phyloP scores from a whole-genome alignment of 805 yeast species.

The Spathaspora arborariae region DNA sequence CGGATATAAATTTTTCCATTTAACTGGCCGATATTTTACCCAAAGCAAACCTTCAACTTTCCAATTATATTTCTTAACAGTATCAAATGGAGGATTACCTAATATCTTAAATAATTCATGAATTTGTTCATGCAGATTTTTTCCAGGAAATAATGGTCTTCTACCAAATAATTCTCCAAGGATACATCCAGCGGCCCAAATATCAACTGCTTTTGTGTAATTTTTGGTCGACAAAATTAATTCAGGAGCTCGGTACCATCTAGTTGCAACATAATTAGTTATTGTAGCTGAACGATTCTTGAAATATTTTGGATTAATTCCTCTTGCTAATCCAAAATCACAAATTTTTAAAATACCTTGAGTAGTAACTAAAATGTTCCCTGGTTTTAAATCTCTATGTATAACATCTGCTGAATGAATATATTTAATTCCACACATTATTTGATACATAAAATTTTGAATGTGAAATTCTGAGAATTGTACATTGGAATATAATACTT shows the following conservation, averaged over 20 bases:
- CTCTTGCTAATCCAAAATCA: conserved; percentile 92
- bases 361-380: conserved; percentile 73
- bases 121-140: conserved; percentile 67
- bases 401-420: conserved; percentile 90
- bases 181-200: conserved; percentile 95
- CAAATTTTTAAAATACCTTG: conserved; percentile 81
- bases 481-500: conserved; percentile 72
- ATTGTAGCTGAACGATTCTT: conserved; percentile 43
- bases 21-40: conserved; percentile 34
- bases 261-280: conserved; percentile 85
- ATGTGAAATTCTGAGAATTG: conserved; percentile 84
- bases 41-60: conserved; percentile 24
- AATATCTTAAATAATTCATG: conserved; percentile 62
- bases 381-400: conserved; percentile 91
- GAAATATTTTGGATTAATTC: conserved; percentile 40
- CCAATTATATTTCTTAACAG: conserved; percentile 33
- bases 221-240: conserved; percentile 56
- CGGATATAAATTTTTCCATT: conserved; percentile 60
- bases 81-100: conserved; percentile 62
- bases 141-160: conserved; percentile 76
- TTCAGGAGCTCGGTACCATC: conserved; percentile 97
- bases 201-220: conserved; percentile 70
- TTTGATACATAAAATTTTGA: conserved; percentile 71
- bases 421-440: conserved; percentile 81
- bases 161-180: conserved; percentile 81